Conservation (phyloP, 129 eudicot genomes). For the Calendula officinalis region DNA sequence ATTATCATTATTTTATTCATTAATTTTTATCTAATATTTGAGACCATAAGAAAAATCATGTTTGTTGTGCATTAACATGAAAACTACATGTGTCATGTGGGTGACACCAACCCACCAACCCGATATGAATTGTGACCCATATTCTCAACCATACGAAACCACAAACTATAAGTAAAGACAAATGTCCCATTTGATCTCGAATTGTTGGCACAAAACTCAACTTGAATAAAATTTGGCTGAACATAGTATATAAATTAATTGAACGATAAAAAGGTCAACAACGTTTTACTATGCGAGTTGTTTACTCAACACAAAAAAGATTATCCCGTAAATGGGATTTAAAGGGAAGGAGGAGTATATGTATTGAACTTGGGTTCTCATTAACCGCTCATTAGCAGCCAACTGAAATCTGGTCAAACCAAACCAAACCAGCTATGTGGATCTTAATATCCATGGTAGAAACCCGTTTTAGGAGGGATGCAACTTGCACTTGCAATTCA, state of each 20-base stretch:
- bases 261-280: constrained; percentile 22
- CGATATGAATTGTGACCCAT: no score
- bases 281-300: constrained; percentile 24
- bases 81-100: no score
- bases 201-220: constrained; percentile 4
- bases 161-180: background rate
- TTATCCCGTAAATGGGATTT: constrained; percentile 2
- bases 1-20: no score
- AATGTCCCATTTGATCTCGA: constrained; percentile 21
- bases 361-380: constrained; percentile 21
- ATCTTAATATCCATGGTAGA: constrained; percentile 20
- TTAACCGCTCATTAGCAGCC: constrained; percentile 20
- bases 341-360: constrained; percentile 8
- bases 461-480: constrained; percentile 10
- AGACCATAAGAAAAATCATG: no score
- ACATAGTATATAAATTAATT: background rate
- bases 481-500: constrained; percentile 19
- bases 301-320: constrained; percentile 27
- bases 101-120: no score
- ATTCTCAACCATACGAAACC: no score
- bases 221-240: background rate
- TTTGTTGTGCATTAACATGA: no score
- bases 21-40: no score
- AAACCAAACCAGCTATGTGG: constrained; percentile 4
- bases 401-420: constrained; percentile 13